Evolutionary conservation across 1,139 yeast genomes (phyloP).

Genomic region (Suhomyces chickasaworum): DNA sequence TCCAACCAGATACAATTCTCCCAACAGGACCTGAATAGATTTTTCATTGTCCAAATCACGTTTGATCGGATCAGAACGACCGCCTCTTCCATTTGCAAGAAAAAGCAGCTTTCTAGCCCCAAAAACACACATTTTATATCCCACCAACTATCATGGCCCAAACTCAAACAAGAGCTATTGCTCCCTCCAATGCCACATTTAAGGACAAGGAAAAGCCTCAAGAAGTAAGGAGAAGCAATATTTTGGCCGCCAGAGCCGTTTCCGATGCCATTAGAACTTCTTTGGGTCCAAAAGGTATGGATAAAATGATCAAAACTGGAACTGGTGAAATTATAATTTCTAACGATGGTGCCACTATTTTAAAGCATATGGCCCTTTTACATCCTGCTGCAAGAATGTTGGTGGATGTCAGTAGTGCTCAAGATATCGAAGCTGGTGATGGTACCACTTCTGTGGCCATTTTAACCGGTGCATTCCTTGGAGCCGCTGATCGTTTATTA

Average conservation of each 20-base stretch:
- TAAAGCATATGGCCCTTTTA: slow-evolving; percentile 95
- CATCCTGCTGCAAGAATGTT: slow-evolving; percentile 99
- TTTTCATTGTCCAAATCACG: not conserved
- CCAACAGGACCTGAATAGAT: not conserved
- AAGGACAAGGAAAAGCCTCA: slow-evolving; percentile 96
- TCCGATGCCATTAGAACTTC: slow-evolving; percentile 98
- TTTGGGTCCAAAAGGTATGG: slow-evolving; percentile 99
- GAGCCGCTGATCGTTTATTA: slow-evolving; percentile 90
- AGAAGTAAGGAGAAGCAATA: slow-evolving; percentile 92
- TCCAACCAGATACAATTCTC: not conserved
- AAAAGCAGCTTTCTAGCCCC: slow-evolving; percentile 3
- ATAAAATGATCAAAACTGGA: slow-evolving; percentile 95
- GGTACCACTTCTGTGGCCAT: slow-evolving; percentile 98
- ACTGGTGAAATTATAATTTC: slow-evolving; percentile 92
- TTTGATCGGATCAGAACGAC: not conserved
- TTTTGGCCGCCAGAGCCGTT: slow-evolving; percentile 94
- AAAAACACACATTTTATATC: not conserved
- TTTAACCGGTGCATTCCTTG: slow-evolving; percentile 87
- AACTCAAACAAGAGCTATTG: slow-evolving; percentile 23
- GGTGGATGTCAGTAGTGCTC: slow-evolving; percentile 96
- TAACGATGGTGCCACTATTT: slow-evolving; percentile 96
- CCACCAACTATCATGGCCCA: slow-evolving; percentile 5
- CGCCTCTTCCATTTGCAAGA: not conserved
- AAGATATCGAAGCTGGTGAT: slow-evolving; percentile 98
- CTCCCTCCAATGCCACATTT: slow-evolving; percentile 84